Evolutionary conservation across 2,329 filamentous ascomycete species (phyloP).

Genomic region (Colletotrichum sp.): DNA sequence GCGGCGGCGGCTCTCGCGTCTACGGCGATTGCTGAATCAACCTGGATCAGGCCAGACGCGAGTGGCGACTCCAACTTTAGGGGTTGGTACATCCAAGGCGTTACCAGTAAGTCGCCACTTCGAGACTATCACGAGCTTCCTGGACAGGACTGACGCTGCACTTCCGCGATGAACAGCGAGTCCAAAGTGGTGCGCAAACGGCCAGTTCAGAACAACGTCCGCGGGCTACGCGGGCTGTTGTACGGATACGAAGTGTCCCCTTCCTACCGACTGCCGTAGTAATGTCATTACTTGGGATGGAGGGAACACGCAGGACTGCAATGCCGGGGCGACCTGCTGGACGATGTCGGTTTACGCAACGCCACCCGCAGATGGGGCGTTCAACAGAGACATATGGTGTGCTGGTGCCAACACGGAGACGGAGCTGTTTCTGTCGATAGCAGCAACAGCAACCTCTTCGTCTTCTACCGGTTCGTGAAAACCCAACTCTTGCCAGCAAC

Average conservation of each 20-base stretch:
- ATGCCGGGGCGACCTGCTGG: background rate
- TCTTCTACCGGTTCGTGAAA: background rate
- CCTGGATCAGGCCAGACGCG: background rate
- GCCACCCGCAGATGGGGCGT: background rate
- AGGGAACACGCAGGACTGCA: background rate
- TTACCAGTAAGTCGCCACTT: background rate
- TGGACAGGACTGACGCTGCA: background rate
- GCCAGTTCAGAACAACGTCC: background rate
- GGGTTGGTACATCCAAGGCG: background rate
- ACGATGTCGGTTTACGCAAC: background rate
- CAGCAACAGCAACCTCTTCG: background rate
- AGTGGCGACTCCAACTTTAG: background rate
- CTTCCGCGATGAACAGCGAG: background rate
- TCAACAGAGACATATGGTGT: background rate
- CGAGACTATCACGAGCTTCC: background rate
- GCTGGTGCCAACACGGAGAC: background rate
- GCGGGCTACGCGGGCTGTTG: background rate
- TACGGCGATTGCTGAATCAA: background rate
- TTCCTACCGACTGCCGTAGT: background rate
- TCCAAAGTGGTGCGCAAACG: background rate
- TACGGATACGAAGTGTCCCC: background rate
- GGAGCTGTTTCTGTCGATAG: background rate
- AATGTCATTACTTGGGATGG: background rate
- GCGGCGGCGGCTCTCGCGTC: background rate
- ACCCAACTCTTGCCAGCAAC: background rate